These are phyloP conservation scores for Yamadazyma jaroonii DNA, from an alignment of 1,139 yeast genomes.

Conservation along the genomic window DNA sequence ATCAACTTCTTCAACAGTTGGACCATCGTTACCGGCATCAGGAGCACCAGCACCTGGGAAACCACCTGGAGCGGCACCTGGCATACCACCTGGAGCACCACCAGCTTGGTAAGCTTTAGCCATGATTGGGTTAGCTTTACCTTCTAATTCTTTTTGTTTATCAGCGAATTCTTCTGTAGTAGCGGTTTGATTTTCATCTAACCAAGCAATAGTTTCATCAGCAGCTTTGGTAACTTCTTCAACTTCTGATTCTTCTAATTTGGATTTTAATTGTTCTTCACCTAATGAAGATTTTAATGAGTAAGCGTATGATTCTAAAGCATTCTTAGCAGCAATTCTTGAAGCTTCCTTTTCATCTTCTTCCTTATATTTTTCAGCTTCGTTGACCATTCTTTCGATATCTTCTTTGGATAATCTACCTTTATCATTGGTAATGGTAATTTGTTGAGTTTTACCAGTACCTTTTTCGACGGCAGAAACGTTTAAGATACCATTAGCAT, in stretches of 20 bases:
- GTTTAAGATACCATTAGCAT: constrained; percentile 98
- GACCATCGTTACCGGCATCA: constrained; percentile 73
- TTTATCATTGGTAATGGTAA: constrained; percentile 50
- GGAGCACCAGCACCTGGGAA: constrained; percentile 59
- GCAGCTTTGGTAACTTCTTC: constrained; percentile 79
- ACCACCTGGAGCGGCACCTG: constrained; percentile 65
- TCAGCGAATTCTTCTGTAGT: constrained; percentile 83
- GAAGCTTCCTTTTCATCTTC: constrained; percentile 48
- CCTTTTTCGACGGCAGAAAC: constrained; percentile 95
- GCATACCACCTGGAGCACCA: constrained; percentile 52
- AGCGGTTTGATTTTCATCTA: constrained; percentile 85
- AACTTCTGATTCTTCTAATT: constrained; percentile 78
- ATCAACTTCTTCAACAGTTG: constrained; percentile 94
- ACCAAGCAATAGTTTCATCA: constrained; percentile 83
- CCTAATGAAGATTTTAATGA: constrained; percentile 79
- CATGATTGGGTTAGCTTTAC: constrained; percentile 91
- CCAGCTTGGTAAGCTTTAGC: constrained; percentile 84
- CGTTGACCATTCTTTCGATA: constrained; percentile 50
- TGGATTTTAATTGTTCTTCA: constrained; percentile 79
- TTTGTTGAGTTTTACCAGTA: constrained; percentile 67
- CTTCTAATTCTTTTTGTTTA: constrained; percentile 92
- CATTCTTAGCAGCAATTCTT: constrained; percentile 69
- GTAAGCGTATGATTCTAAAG: constrained; percentile 89
- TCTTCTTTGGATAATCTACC: constrained; percentile 53
- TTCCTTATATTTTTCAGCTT: constrained; percentile 51